Evolutionary conservation across 306 rosid genomes (phyloP).

Genomic region (Phaseolus lunatus): DNA sequence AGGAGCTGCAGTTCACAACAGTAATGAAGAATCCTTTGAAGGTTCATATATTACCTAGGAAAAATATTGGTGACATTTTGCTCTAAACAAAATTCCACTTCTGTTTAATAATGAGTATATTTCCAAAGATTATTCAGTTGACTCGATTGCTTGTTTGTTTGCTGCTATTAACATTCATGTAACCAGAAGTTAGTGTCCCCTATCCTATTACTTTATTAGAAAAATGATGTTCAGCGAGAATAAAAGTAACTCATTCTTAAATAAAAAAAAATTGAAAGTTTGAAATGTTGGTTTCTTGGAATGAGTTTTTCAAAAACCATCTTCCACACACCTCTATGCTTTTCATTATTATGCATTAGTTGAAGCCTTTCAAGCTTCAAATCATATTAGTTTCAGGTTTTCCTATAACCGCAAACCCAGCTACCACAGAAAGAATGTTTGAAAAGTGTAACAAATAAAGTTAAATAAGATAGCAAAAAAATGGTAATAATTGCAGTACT

Average conservation of each 20-base stretch:
- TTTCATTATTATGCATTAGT: no score
- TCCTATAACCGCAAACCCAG: no score
- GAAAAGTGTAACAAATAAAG: neutral
- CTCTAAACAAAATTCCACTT: neutral
- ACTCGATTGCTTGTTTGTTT: neutral
- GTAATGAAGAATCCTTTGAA: slow-evolving; percentile 54
- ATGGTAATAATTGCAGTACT: neutral
- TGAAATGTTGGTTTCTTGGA: neutral
- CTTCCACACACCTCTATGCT: no score
- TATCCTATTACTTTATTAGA: neutral
- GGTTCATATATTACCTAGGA: slow-evolving; percentile 43
- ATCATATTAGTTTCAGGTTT: no score
- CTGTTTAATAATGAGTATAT: neutral
- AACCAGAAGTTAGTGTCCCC: neutral
- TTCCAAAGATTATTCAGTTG: neutral
- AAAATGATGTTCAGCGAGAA: neutral
- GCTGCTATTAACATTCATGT: neutral
- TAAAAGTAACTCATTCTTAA: neutral
- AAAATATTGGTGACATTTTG: neutral
- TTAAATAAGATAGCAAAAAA: neutral
- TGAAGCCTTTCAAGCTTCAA: no score
- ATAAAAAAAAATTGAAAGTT: neutral
- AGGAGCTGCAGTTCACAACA: slow-evolving; percentile 41
- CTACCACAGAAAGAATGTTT: neutral
- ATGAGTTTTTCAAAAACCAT: no score